Evolutionary conservation across 1,139 yeast species (phyloP).

Genomic region (Saccharomyces uvarum): DNA sequence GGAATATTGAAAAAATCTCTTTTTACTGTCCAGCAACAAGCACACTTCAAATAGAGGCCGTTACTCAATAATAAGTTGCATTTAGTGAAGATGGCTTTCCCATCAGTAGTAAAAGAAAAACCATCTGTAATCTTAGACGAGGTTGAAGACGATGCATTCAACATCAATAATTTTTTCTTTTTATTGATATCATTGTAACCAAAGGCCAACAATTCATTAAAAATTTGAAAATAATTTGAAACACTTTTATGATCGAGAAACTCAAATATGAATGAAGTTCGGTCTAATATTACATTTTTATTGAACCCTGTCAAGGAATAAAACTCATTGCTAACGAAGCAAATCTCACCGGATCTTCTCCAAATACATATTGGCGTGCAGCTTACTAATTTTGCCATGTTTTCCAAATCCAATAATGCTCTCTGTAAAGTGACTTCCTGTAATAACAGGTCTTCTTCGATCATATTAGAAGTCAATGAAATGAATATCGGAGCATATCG

Average conservation of each 20-base stretch:
- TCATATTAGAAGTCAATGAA: constrained; percentile 60
- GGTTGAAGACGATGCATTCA: constrained; percentile 1
- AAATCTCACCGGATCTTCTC: constrained; percentile 73
- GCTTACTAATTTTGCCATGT: constrained; percentile 38
- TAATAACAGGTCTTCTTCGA: constrained; percentile 57
- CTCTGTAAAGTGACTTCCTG: constrained; percentile 66
- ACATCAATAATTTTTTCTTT: constrained; percentile 2
- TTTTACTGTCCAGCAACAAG: constrained; percentile 83
- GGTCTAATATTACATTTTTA: constrained; percentile 28
- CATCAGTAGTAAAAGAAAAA: not conserved
- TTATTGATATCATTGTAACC: constrained; percentile 42
- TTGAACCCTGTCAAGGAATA: constrained; percentile 51
- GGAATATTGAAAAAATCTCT: constrained; percentile 89
- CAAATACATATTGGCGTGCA: constrained; percentile 69
- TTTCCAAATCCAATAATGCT: constrained; percentile 58
- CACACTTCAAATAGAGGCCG: constrained; percentile 40
- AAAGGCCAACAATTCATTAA: constrained; percentile 68
- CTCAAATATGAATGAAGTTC: constrained; percentile 64
- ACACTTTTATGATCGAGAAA: constrained; percentile 78
- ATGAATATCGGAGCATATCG: constrained; percentile 60
- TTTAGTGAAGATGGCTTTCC: constrained; percentile 43
- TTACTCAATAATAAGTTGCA: constrained; percentile 55
- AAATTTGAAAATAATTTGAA: constrained; percentile 73
- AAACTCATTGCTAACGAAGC: constrained; percentile 61
- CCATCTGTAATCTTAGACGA: constrained; percentile 6